Evolutionary conservation across 192 early-diverging fungal species (phyloP), one percentile per base, ranked within the genome.

Genomic region (Gaertneriomyces sp.): DNA sequence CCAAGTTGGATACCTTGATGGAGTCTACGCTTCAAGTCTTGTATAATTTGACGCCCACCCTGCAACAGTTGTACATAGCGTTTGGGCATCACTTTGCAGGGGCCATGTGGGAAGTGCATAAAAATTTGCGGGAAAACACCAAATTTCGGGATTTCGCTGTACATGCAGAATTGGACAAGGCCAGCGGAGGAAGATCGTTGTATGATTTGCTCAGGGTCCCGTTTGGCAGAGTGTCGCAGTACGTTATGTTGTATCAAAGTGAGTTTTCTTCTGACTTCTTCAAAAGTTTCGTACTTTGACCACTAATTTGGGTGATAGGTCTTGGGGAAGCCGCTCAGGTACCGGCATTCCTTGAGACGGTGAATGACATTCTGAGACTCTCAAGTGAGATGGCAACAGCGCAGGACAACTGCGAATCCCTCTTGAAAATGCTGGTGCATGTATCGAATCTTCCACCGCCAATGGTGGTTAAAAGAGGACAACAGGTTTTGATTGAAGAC

Each of bases 101-200:
- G 11, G 25, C 62, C 7, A 16, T 71, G 16, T 71, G 64, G 45
- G 64, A 71, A 44, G 25, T 65, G 6, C 53, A 71, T n/a, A 52
- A 65, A n/a, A 12, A 16, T 17, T 20, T 67, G 39, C 57, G 57
- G 6, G 64, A 71, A 8, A 60, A 19, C 20, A 10, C 63, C n/a
- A 57, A 58, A 42, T 71, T 71, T 50, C 62, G 70, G 14, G 70
- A 71, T 17, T 71, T 65, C 51, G 53, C 42, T 17, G 60, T 44
- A 10, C 17, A 14, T 20, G 68, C 60, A 7, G 40, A 52, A 44
- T 41, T 42, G 8, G 51, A 63, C 20, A 69, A 62, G 46, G 58
- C 45, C n/a, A 60, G 66, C 58, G 66, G 66, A 10, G 57, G 43
- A 41, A 43, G 66, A 0, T 62, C 60, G 6, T 20, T 69, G 42